A percentile compares a stretch with the other conserved stretches of the same genome.
These are phyloP conservation scores for Microbotryum scabiosae DNA, from an alignment of 1,284 basidiomycete genomes.

Conservation along the genomic window DNA sequence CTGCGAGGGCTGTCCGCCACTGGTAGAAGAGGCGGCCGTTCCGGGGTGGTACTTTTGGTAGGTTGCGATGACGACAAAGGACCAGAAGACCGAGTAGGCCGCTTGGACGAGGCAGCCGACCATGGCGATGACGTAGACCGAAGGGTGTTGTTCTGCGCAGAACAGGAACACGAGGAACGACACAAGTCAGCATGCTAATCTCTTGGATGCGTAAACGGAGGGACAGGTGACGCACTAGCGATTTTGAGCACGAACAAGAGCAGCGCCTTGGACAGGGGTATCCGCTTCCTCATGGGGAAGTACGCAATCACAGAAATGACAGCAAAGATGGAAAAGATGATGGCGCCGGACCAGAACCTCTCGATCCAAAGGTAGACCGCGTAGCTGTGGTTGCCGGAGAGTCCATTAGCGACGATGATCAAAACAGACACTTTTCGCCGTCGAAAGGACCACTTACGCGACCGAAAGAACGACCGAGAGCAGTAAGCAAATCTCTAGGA, in stretches of 20 bases:
- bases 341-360: slow-evolving; percentile 63
- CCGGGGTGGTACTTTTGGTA: slow-evolving; percentile 36
- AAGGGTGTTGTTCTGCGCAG: slow-evolving; percentile 66
- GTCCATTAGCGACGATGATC: slow-evolving; percentile 49
- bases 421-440: slow-evolving; percentile 47
- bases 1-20: slow-evolving; percentile 48
- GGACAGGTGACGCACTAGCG: slow-evolving; percentile 14
- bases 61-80: slow-evolving; percentile 58
- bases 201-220: not conserved
- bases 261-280: slow-evolving; percentile 67
- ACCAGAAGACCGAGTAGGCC: slow-evolving; percentile 38
- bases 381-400: slow-evolving; percentile 40
- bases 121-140: slow-evolving; percentile 71
- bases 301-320: slow-evolving; percentile 44
- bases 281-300: slow-evolving; percentile 55
- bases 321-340: slow-evolving; percentile 59
- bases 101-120: slow-evolving; percentile 61
- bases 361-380: slow-evolving; percentile 66
- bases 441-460: slow-evolving; percentile 48
- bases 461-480: slow-evolving; percentile 43
- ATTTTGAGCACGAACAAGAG: slow-evolving; percentile 55
- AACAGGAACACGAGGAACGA: not conserved
- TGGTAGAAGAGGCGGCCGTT: slow-evolving; percentile 33
- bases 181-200: not conserved
- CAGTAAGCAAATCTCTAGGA: slow-evolving; percentile 58